Evolutionary conservation across 441 rosid genomes (phyloP), one percentile per base, ranked within the genome.

Genomic region (Arabidopsis hybrid): DNA sequence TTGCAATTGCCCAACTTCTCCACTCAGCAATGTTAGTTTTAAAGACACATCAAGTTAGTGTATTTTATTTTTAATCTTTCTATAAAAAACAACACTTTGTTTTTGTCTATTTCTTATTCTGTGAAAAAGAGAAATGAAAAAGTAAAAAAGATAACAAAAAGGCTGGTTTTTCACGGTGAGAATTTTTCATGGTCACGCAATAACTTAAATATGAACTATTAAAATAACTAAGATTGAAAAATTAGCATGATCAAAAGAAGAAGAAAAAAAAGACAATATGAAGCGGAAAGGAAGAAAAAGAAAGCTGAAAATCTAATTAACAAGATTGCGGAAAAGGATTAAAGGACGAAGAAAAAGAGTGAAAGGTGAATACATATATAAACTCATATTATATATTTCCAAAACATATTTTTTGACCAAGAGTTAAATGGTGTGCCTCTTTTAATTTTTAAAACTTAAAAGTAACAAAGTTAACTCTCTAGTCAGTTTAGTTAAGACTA

Each of bases 21-120:
- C 68, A 67, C 78, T 74, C 67, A 74, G 73, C 49, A 67, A 60
- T 50, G 72, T 34, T 67, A 60, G 13, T 55, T 47, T 29, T 60
- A 12, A 39, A 74, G 63, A 57, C 51, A 51, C 68, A 60, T 49
- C 39, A 51, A 42, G 46, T 50, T 74, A 17, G 63, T 66, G 8
- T 12, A 5, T 56, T 18, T n/a, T 60, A 39, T 60, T 59, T 58
- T 36, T 26, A 32, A 9, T 55, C 40, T 56, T 65, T 58, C 7
- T 21, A 21, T 21, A 21, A 42, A 39, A 51, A 53, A 16, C 45
- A 47, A 12, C 53, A 18, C 29, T 69, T 70, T 63, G 12, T 11
- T 58, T 47, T n/a, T 61, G 42, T 43, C 34, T 61, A 6, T 21
- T 43, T 13, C 36, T 7, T 60, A 14, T 45, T 69, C 26, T 46